Evolutionary conservation across 768 basidiomycete species (phyloP), one percentile per base, ranked within the genome.

Genomic region (Suillus variegatus): DNA sequence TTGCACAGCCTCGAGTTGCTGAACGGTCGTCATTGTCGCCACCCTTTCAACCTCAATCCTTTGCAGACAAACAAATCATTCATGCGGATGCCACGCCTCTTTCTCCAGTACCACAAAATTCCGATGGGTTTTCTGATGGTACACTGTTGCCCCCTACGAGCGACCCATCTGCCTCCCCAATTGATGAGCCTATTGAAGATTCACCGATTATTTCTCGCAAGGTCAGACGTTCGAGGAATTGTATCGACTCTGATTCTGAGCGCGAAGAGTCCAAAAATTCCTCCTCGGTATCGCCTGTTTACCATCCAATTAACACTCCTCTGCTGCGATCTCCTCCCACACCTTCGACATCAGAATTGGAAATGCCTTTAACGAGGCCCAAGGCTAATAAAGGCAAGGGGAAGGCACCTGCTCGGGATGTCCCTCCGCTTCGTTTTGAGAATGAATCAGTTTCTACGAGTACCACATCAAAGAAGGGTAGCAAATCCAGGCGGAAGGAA

Each of bases 291-390:
- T 78, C 80, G 36, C 78, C 69, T 67, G 72, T 70, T 72, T 73
- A 66, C 64, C 79, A 68, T 75, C 76, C 36, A 73, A 82, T 74
- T 67, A 76, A 61, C 62, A 76, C 65, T 72, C 80, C 58, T 73
- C 80, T 60, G 74, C 79, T 44, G 16, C 71, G 67, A 47, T 73
- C 72, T 52, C 77, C 77, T 3, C 73, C 76, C 44, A 89, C 88
- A 8, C 87, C 86, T 7, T 85, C 88, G 6, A 89, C 88, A 14
- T 88, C 89, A 8, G 84, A 87, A 28, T 78, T 79, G 58, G 85
- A 86, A 43, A 71, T 81, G 72, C 69, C 75, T 1, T 65, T 74
- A n/a, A n/a, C 64, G 43, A 72, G 69, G 16, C 65, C 60, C 65
- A 77, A 74, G 68, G 61, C 40, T 22, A 62, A 63, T 9, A 74